phyloP scores from a whole-genome alignment of 768 basidiomycete genomes.

The Suillus alpinus region DNA sequence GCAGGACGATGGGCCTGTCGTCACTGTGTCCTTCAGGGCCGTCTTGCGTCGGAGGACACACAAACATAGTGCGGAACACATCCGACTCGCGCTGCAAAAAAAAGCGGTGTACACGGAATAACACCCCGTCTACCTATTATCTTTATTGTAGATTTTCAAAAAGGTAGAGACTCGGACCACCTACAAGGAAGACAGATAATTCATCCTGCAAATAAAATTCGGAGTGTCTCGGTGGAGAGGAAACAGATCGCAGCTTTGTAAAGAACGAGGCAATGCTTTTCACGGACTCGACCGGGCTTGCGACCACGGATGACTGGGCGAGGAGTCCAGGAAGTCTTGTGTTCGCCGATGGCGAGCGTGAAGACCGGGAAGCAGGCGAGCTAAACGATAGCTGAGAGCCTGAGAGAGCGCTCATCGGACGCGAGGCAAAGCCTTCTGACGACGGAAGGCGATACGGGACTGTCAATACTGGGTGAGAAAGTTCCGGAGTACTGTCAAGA shows the following conservation, averaged over 20 bases:
- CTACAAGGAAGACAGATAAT: conserved; percentile 17
- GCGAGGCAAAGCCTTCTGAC: conserved; percentile 3
- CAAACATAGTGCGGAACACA: conserved; percentile 38
- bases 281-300: conserved; percentile 6
- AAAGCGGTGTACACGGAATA: conserved; percentile 42
- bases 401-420: conserved; percentile 5
- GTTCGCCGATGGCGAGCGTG: not conserved
- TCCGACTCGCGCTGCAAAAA: conserved; percentile 37
- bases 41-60: conserved; percentile 19
- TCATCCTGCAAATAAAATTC: conserved; percentile 22
- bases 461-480: not conserved
- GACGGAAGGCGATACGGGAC: conserved; percentile 5
- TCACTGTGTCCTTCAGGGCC: conserved; percentile 32
- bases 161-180: not conserved
- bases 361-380: conserved; percentile 1
- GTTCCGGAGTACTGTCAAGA: conserved; percentile 5
- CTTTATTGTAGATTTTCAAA: not conserved
- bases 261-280: conserved; percentile 8
- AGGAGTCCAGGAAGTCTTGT: conserved; percentile 3
- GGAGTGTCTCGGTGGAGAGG: conserved; percentile 8
- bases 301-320: not conserved
- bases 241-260: not conserved
- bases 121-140: conserved; percentile 33
- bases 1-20: conserved; percentile 31
- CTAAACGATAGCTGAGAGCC: conserved; percentile 5